Percentiles rank a stretch among this genome's conserved stretches.
phyloP scores from a whole-genome alignment of 331 rosid species.

The Quercus lobata region DNA sequence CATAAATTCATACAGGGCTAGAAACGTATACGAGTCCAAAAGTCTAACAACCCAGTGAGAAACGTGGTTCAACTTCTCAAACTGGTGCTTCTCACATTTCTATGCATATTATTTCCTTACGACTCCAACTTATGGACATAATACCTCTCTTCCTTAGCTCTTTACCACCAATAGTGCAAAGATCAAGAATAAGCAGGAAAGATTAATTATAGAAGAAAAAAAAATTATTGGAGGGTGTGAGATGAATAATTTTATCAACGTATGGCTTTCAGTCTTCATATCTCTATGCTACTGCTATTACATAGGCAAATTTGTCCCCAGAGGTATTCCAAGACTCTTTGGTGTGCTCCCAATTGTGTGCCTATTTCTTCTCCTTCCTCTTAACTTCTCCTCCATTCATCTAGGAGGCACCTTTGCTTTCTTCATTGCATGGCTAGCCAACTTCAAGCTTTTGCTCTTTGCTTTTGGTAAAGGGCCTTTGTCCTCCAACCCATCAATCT shows the following conservation, averaged over 20 bases:
- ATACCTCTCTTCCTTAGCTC: no score
- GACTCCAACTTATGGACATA: no score
- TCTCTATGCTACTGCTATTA: slow-evolving; percentile 46
- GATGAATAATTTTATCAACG: slow-evolving; percentile 26
- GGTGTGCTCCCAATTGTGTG: slow-evolving; percentile 42
- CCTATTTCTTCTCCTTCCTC: slow-evolving; percentile 54
- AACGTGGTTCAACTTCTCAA: no score
- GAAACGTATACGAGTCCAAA: no score
- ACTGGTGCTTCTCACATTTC: no score
- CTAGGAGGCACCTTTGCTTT: slow-evolving; percentile 37
- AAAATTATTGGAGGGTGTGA: slow-evolving; percentile 36
- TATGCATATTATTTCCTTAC: no score
- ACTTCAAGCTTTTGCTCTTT: slow-evolving; percentile 66
- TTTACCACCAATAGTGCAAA: no score
- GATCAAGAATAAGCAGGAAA: no score
- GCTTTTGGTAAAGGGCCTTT: slow-evolving; percentile 62
- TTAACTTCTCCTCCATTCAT: slow-evolving; percentile 40
- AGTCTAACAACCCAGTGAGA: no score
- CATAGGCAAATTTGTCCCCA: slow-evolving; percentile 26
- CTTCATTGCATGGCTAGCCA: slow-evolving; percentile 63
- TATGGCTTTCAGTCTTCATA: slow-evolving; percentile 20
- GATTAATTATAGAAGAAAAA: no score
- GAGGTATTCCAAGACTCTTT: slow-evolving; percentile 40
- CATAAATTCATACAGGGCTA: no score
- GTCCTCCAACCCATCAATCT: slow-evolving; percentile 30